These are phyloP conservation scores for Pistacia vera DNA, from an alignment of 345 rosid genomes.

Conservation along the genomic window DNA sequence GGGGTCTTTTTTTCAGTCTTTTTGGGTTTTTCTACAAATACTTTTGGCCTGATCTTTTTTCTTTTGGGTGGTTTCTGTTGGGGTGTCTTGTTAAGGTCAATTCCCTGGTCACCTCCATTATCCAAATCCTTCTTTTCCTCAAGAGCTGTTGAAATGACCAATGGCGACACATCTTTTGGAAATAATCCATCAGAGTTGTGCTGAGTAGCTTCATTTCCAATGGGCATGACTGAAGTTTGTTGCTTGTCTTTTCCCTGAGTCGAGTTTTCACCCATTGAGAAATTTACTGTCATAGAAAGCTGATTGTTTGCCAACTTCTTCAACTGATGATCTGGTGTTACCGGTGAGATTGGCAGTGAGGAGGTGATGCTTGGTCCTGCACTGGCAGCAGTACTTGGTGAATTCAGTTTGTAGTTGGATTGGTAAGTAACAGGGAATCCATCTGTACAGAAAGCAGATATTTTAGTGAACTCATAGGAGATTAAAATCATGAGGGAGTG, in stretches of 20 bases:
- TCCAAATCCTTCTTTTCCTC: slow-evolving; percentile 36
- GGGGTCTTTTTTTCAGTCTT: slow-evolving; percentile 44
- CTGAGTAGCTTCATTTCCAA: slow-evolving; percentile 28
- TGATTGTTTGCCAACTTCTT: slow-evolving; percentile 26
- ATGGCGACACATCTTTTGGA: slow-evolving; percentile 44
- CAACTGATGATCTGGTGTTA: slow-evolving; percentile 36
- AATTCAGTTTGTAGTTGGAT: slow-evolving; percentile 46
- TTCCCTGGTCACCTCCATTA: slow-evolving; percentile 32
- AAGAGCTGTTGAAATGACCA: slow-evolving; percentile 30
- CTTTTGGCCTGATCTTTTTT: slow-evolving; percentile 89
- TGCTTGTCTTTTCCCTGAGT: slow-evolving; percentile 33
- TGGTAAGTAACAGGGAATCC: slow-evolving; percentile 41
- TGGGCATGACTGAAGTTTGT: slow-evolving; percentile 22
- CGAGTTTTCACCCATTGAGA: slow-evolving; percentile 16
- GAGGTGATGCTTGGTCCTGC: slow-evolving; percentile 27
- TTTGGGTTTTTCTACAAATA: slow-evolving; percentile 57
- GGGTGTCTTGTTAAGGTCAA: slow-evolving; percentile 77
- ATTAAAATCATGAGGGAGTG: not conserved
- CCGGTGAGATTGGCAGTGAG: slow-evolving; percentile 29
- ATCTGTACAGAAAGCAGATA: slow-evolving; percentile 42
- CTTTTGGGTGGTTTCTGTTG: slow-evolving; percentile 61
- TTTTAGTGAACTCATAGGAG: slow-evolving; percentile 15
- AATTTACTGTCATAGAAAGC: slow-evolving; percentile 10
- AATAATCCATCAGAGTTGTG: slow-evolving; percentile 31
- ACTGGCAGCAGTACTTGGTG: slow-evolving; percentile 47